phyloP scores from a whole-genome alignment of 2,329 filamentous ascomycete species.

The Alternaria alternata region DNA sequence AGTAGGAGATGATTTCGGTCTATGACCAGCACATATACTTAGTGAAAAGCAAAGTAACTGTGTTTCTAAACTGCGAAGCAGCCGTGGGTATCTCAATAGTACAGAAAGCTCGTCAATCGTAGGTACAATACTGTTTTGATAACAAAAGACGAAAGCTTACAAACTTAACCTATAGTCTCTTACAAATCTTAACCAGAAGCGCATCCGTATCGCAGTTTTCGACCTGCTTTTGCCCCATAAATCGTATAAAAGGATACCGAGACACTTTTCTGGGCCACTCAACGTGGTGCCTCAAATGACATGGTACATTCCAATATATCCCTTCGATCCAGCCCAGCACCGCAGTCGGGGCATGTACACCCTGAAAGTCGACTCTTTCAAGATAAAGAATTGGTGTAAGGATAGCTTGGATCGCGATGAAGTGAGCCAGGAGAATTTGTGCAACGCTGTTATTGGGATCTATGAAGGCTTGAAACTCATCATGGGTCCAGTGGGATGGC shows the following conservation, averaged over 20 bases:
- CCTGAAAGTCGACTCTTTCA: conserved; percentile 45
- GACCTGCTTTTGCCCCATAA: conserved; percentile 35
- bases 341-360: conserved; percentile 43
- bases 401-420: conserved; percentile 57
- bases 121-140: background rate
- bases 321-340: conserved; percentile 46
- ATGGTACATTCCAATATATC: conserved; percentile 41
- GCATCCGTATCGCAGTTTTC: conserved; percentile 17
- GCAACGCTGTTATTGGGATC: conserved; percentile 53
- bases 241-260: conserved; percentile 38
- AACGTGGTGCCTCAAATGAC: conserved; percentile 32
- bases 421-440: conserved; percentile 57
- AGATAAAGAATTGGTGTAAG: conserved; percentile 53
- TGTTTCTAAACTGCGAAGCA: background rate
- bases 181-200: background rate
- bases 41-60: background rate
- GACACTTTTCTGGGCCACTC: conserved; percentile 45
- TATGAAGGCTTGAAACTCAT: conserved; percentile 55
- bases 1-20: no score
- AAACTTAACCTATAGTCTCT: background rate
- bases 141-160: background rate
- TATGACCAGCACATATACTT: background rate
- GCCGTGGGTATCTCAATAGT: conserved; percentile 7
- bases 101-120: background rate
- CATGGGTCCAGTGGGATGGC: conserved; percentile 52